Percentiles rank a stretch among this genome's conserved stretches.
Conservation (phyloP, 1,139 yeast species). For the Nakaseomyces nivariensis region DNA sequence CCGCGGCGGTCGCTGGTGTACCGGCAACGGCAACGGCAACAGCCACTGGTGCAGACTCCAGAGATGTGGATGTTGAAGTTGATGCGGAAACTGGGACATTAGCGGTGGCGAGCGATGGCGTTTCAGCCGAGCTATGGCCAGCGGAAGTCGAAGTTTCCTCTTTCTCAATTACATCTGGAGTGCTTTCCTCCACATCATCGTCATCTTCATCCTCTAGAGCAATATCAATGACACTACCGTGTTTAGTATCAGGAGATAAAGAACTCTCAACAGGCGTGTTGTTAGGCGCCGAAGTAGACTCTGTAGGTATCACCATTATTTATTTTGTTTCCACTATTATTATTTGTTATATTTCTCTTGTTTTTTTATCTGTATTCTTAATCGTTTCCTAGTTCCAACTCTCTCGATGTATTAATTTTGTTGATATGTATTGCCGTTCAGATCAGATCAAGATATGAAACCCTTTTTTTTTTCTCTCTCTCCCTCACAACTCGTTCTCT, state of each 20-base stretch:
- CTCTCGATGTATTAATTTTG: too few relatives aligned
- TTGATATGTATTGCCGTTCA: too few relatives aligned
- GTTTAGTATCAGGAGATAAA: neutral
- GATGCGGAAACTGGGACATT: neutral
- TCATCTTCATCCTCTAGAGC: slow-evolving; percentile 2
- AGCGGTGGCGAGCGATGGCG: neutral
- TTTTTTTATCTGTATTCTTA: too few relatives aligned
- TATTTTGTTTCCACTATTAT: neutral
- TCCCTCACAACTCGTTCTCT: too few relatives aligned
- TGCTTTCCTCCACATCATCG: neutral
- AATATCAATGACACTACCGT: neutral
- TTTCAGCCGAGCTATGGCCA: too few relatives aligned
- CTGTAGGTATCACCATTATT: slow-evolving; percentile 2
- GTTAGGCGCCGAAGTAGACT: slow-evolving; percentile 22
- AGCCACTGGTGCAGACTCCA: neutral
- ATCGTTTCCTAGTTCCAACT: too few relatives aligned
- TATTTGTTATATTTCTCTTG: neutral
- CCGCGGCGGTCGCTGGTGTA: neutral
- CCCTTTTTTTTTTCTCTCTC: too few relatives aligned
- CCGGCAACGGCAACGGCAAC: neutral
- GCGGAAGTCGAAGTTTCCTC: too few relatives aligned
- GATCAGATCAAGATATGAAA: too few relatives aligned
- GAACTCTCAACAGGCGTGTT: slow-evolving; percentile 19
- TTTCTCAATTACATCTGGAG: too few relatives aligned
- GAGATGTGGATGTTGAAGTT: neutral